phyloP scores from a whole-genome alignment of 768 basidiomycete species.

The Podaxis mareebaensis region DNA sequence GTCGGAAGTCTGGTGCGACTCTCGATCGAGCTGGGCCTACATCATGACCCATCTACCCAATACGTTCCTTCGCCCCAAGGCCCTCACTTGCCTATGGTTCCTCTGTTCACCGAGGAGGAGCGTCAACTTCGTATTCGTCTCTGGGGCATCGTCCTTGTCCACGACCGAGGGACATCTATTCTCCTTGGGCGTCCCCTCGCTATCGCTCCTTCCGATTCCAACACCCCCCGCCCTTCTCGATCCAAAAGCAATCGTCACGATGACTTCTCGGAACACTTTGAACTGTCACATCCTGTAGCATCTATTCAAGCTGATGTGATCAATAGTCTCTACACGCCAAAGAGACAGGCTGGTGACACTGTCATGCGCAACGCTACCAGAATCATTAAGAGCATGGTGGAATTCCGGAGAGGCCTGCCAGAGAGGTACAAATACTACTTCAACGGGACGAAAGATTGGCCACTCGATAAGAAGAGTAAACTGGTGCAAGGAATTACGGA shows the following conservation, averaged over 20 bases:
- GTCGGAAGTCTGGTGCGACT: conserved; percentile 84
- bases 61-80: conserved; percentile 37
- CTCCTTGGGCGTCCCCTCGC: conserved; percentile 84
- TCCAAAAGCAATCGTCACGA: conserved; percentile 29
- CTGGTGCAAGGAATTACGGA: conserved; percentile 76
- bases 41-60: conserved; percentile 80
- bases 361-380: conserved; percentile 78
- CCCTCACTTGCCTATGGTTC: neutral
- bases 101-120: conserved; percentile 74
- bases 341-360: conserved; percentile 64
- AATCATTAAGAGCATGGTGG: conserved; percentile 75
- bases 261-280: conserved; percentile 80
- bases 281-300: conserved; percentile 67
- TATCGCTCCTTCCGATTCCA: conserved; percentile 80
- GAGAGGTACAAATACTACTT: conserved; percentile 77
- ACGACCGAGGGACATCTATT: conserved; percentile 87
- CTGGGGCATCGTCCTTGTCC: conserved; percentile 83
- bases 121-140: conserved; percentile 77
- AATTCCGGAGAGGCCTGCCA: conserved; percentile 68
- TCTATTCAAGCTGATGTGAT: conserved; percentile 87
- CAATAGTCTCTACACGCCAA: conserved; percentile 80
- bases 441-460: conserved; percentile 76
- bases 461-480: conserved; percentile 59
- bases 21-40: conserved; percentile 80
- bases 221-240: conserved; percentile 71